Percentiles rank a stretch among this genome's conserved stretches.
Conservation (phyloP, 495 filamentous ascomycete genomes). For the Neurospora tetraspora region DNA sequence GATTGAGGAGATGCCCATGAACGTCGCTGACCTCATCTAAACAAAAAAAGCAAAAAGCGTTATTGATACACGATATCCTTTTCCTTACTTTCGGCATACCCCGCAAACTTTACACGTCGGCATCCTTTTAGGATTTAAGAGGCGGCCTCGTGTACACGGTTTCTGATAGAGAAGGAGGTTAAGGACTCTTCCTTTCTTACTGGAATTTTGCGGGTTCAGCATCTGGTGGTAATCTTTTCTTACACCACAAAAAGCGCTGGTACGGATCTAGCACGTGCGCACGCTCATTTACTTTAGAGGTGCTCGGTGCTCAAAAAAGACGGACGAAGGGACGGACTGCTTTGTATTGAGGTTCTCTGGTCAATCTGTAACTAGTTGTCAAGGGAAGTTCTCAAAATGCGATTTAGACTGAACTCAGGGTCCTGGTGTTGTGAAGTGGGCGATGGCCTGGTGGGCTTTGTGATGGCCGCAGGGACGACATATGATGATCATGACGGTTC, state of each 20-base stretch:
- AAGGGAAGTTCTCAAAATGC: slow-evolving; percentile 24
- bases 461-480: not conserved
- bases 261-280: slow-evolving; percentile 15
- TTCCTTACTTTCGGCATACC: slow-evolving; percentile 20
- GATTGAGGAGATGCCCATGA: slow-evolving; percentile 99
- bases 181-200: slow-evolving; percentile 3
- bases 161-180: slow-evolving; percentile 16
- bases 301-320: slow-evolving; percentile 21
- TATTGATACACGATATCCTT: slow-evolving; percentile 4
- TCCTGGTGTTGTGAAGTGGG: not conserved
- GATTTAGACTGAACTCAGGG: slow-evolving; percentile 23
- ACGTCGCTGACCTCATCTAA: slow-evolving; percentile 59
- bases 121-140: slow-evolving; percentile 8
- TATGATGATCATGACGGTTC: not conserved
- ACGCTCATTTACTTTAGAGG: slow-evolving; percentile 20
- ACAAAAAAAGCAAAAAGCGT: not conserved
- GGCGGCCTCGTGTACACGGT: slow-evolving; percentile 16
- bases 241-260: slow-evolving; percentile 20
- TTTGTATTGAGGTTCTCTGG: slow-evolving; percentile 3
- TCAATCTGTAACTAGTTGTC: slow-evolving; percentile 23
- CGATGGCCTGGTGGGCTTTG: not conserved
- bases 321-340: slow-evolving; percentile 4
- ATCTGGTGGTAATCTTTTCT: slow-evolving; percentile 16
- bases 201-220: slow-evolving; percentile 17
- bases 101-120: slow-evolving; percentile 16